A percentile compares a stretch with the other conserved stretches of the same genome.
phyloP scores from a whole-genome alignment of 164 flowering plant genomes.

The Chloranthus sessilifolius region DNA sequence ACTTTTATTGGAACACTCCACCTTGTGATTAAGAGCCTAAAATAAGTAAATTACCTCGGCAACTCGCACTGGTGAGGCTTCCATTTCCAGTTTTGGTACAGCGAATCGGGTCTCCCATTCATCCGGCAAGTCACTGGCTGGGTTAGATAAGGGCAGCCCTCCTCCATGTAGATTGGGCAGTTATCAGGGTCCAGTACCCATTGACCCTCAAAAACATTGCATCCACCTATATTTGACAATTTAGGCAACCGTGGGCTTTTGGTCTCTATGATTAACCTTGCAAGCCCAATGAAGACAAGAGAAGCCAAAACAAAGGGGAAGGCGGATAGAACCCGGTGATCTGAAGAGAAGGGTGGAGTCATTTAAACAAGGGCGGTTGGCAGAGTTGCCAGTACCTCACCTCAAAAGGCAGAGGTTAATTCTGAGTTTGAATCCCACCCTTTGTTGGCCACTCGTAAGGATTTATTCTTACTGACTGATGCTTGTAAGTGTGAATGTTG shows the following conservation, averaged over 20 bases:
- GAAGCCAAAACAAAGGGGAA: constrained; percentile 43
- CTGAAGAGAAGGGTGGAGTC: constrained; percentile 17
- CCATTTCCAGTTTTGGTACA: constrained; percentile 93
- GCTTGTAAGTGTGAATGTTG: too few relatives aligned
- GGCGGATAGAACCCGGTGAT: constrained; percentile 34
- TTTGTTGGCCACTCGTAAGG: too few relatives aligned
- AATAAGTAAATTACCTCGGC: constrained; percentile 45
- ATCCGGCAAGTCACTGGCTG: constrained; percentile 68
- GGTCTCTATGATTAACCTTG: constrained; percentile 32
- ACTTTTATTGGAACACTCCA: neutral
- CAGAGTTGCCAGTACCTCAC: too few relatives aligned
- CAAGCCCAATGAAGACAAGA: constrained; percentile 39
- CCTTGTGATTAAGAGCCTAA: neutral
- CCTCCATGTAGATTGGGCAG: constrained; percentile 59
- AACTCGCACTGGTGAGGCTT: constrained; percentile 64
- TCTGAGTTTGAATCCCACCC: too few relatives aligned
- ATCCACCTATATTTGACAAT: constrained; percentile 20
- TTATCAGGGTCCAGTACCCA: constrained; percentile 75
- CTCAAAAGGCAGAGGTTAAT: too few relatives aligned
- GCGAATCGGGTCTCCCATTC: constrained; percentile 86
- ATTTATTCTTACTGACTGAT: too few relatives aligned
- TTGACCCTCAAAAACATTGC: constrained; percentile 72
- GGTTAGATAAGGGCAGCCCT: constrained; percentile 67
- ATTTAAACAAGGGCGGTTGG: too few relatives aligned
- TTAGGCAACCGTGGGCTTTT: constrained; percentile 17